Evolutionary conservation across 2,329 filamentous ascomycete genomes (phyloP), one percentile per base, ranked within the genome.

Genomic region (Myrmaecium sp.): DNA sequence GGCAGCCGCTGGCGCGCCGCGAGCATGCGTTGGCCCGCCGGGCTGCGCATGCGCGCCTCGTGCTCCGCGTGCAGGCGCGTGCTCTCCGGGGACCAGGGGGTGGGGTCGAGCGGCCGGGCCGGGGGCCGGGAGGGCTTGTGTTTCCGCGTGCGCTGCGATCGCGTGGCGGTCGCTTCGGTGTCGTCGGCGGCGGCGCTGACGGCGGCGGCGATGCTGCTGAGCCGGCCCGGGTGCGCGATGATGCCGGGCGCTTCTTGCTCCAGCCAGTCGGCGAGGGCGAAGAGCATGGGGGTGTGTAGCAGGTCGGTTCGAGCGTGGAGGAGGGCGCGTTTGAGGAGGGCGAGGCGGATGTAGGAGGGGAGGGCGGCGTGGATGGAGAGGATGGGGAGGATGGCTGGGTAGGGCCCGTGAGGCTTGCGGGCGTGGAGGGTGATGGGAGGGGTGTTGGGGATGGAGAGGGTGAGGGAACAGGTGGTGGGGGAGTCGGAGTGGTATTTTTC

Each of bases 301-400:
- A 92, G 63, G 15, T 72, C 70, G 26, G 73, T 64, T 26, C 69
- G 58, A 2, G 83, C 73, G 44, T 86, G 72, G 4, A 67, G 60
- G 4, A 94, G 57, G 2, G 75, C 72, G 49, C 78, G 74, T 39
- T 80, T 75, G 40, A 89, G 69, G 19, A 93, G 74, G 42, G 83
- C 93, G 7, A 98, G 62, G 33, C 86, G 80, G 43, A 95, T 91
- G 43, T 98, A 93, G 3, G 89, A 82, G 12, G 89, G 89, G 8
- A 95, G 64, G 7, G 69, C 54, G 8, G 56, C 55, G 27, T 67
- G 66, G 17, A 94, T 62, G 3, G 74, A 70, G 18, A 94, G 57
- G 6, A 91, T 66, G 2, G 74, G 60, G 56, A 69, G 51, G 48
- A 67, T 41, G 42, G 63, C 51, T 1, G 89, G 89, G 49, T 95